Conservation (phyloP, 352 stramenopile genomes). For the Phytophthora kernoviae region DNA sequence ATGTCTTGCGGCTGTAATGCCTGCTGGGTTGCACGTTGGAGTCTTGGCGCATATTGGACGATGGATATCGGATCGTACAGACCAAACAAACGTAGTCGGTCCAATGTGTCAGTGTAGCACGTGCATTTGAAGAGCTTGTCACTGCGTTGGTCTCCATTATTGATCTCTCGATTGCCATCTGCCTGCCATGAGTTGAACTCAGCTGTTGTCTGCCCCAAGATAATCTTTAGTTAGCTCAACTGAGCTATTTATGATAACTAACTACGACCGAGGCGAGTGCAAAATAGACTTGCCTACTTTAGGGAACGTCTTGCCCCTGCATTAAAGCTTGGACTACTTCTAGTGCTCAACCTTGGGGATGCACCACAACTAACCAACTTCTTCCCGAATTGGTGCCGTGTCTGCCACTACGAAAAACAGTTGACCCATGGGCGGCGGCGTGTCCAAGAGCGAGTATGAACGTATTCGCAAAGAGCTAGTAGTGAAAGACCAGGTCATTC, state of each 20-base stretch:
- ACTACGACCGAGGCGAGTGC: no score
- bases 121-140: no score
- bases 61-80: not conserved
- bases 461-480: conserved; percentile 72
- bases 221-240: no score
- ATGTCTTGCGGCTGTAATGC: conserved; percentile 1
- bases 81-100: no score
- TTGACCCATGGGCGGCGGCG: conserved; percentile 66
- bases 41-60: conserved; percentile 1
- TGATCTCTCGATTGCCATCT: no score
- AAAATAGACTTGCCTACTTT: no score
- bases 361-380: conserved; percentile 17
- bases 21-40: conserved; percentile 5
- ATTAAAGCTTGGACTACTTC: conserved; percentile 1
- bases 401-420: not conserved
- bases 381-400: conserved; percentile 5
- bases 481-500: conserved; percentile 76
- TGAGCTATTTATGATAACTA: no score
- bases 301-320: not conserved
- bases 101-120: no score
- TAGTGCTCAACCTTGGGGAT: conserved; percentile 10
- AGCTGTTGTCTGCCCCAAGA: no score
- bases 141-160: no score
- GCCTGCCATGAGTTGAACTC: no score
- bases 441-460: conserved; percentile 79